Evolutionary conservation across 2,329 filamentous ascomycete species (phyloP), one percentile per base, ranked within the genome.

Genomic region (Ramichloridium luteum): DNA sequence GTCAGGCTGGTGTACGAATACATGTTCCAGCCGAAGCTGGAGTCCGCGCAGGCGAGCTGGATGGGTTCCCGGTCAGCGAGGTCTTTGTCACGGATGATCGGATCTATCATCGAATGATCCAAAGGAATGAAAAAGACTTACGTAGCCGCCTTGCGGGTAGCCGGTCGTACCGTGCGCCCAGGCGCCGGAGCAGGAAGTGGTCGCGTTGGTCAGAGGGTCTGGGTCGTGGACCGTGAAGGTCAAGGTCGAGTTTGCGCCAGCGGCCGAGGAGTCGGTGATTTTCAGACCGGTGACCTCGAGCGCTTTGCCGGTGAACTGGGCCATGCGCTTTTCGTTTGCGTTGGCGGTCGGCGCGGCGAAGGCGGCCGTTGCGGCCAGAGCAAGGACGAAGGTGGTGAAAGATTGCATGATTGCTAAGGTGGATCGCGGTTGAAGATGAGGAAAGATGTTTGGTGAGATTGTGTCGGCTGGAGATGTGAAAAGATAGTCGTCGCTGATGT

Each of bases 191-290:
- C 51, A 54, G 14, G 27, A 33, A 13, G 38, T 31, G n/a, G 37
- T 46, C 10, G 32, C 35, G 17, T 49, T 47, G 28, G 45, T 38
- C 6, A 51, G 40, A 14, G 48, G 43, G 27, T 50, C 44, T 13
- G 50, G 49, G 35, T 54, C 42, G 36, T 47, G 37, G 27, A 52
- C 38, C 12, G 30, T 41, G 43, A 53, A 53, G 12, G 5, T 17
- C 28, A 53, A 25, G 16, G 43, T 39, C 10, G 44, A 45, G 28
- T 48, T 49, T n/a, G n/a, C n/a, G n/a, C n/a, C n/a, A 25, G 34
- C 43, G 14, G 25, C 31, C 9, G 35, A 14, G 17, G 38, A 29
- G 27, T 43, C 35, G 12, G 37, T 35, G 25, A 48, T 27, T 6
- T 30, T 32, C 22, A 46, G 31, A 18, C 39, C 33, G 20, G 28